Evolutionary conservation across 2,329 filamentous ascomycete genomes (phyloP).

Genomic region (Colletotrichum orchidophilum): DNA sequence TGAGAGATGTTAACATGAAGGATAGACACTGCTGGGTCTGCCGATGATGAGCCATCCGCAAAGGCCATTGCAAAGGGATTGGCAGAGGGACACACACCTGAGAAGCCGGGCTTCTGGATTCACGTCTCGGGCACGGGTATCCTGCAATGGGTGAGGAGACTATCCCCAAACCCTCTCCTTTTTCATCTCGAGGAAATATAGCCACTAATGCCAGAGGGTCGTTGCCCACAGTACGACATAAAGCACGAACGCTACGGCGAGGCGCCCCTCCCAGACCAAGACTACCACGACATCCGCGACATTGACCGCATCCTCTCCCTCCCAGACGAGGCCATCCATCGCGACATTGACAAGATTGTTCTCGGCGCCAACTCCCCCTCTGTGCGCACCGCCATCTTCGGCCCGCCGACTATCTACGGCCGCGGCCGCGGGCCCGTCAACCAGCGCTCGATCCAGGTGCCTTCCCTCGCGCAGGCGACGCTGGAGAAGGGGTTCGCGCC

Average conservation of each 20-base stretch:
- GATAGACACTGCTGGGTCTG: slow-evolving; percentile 58
- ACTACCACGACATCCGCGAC: slow-evolving; percentile 68
- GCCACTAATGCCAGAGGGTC: slow-evolving; percentile 15
- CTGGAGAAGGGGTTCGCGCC: slow-evolving; percentile 56
- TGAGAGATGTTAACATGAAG: neutral
- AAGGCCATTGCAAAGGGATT: slow-evolving; percentile 57
- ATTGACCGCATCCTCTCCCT: slow-evolving; percentile 64
- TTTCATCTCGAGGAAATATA: neutral
- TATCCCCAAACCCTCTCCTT: neutral
- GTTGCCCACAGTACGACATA: slow-evolving; percentile 47
- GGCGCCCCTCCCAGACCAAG: slow-evolving; percentile 52
- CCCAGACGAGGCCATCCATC: slow-evolving; percentile 68
- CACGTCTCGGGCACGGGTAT: slow-evolving; percentile 62
- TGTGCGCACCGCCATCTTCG: slow-evolving; percentile 56
- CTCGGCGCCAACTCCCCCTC: slow-evolving; percentile 47
- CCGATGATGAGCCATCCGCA: slow-evolving; percentile 54
- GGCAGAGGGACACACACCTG: slow-evolving; percentile 50
- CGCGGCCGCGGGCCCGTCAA: slow-evolving; percentile 58
- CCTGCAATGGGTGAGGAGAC: slow-evolving; percentile 47
- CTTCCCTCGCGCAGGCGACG: slow-evolving; percentile 50
- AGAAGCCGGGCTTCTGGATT: slow-evolving; percentile 59
- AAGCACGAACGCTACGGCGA: slow-evolving; percentile 53
- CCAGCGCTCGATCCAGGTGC: slow-evolving; percentile 59
- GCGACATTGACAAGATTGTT: slow-evolving; percentile 76
- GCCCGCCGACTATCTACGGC: slow-evolving; percentile 63